Base-by-base conservation (phyloP, 495 filamentous ascomycete genomes). In the Baudoinia panamericana region DNA sequence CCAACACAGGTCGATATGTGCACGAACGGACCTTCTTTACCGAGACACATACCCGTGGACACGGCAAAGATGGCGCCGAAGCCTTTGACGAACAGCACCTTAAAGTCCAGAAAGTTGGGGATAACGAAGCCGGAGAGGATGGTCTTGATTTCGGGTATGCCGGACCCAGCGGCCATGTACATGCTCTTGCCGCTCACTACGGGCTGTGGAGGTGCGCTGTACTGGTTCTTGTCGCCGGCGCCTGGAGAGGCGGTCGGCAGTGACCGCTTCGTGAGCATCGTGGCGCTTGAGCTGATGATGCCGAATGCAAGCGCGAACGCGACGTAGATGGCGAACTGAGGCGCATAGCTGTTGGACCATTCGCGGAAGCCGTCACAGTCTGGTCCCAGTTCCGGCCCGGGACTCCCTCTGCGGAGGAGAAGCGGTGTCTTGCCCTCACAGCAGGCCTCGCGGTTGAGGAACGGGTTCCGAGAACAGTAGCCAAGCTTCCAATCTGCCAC, bases 131-230 rank as follows among this genome's bases (percentile, higher is more conserved):
- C 71, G 20, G 68, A 72, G 3, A 75, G 51, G 25, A 74, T 67
- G 5, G 70, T 72, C 50, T 75, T 73, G 58, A 75, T 75, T 52
- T 75, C 71, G 0, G 71, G 71, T 30, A 73, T 75, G 10, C 71
- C 71, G 31, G 59, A 64, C 1, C 71, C 71, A 15, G 70, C 65
- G 18, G 70, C 66, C 65, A 75, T 65, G 50, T 72, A 73, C 57
- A 74, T 71, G 8, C 56, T 51, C 48, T 74, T 74, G 4, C 69
- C 68, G 16, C 41, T 36, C 0, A 48, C 31, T 1, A 44, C 24
- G 1, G 47, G 41, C 27, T 49, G 36, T 2, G 36, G 30, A n/a
- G 48, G 40, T 13, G 21, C 34, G 8, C 44, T 31, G 32, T 40
- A 27, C n/a, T 38, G 28, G 22, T 56, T 48, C 11, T 30, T 19